phyloP scores from a whole-genome alignment of 2,329 filamentous ascomycete species.

The Zopfia rhizophila region DNA sequence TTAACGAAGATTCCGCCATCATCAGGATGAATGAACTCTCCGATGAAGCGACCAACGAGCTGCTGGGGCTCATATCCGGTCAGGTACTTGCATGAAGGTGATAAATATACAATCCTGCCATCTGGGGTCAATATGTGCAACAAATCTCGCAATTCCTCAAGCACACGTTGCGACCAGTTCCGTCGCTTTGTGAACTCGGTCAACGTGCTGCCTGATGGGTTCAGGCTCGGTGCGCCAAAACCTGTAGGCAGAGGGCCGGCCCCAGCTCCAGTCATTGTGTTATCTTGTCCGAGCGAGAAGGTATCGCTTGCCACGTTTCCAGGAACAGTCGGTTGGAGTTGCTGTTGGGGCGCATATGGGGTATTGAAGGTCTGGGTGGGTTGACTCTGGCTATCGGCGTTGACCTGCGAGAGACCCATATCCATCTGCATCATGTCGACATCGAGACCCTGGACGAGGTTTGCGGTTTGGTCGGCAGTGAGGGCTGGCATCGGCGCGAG shows the following conservation, averaged over 20 bases:
- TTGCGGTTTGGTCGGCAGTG: conserved; percentile 42
- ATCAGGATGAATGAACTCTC: conserved; percentile 85
- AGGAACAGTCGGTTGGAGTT: conserved; percentile 33
- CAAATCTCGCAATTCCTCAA: conserved; percentile 90
- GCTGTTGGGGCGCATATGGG: conserved; percentile 34
- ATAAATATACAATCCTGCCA: conserved; percentile 86
- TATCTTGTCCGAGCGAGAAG: conserved; percentile 34
- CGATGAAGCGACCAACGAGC: conserved; percentile 78
- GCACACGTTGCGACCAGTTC: conserved; percentile 88
- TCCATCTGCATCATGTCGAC: conserved; percentile 58
- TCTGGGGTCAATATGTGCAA: conserved; percentile 87
- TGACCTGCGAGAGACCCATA: conserved; percentile 32
- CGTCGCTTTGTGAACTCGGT: conserved; percentile 73
- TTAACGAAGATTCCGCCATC: conserved; percentile 84
- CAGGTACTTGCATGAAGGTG: conserved; percentile 77
- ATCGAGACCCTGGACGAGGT: conserved; percentile 55
- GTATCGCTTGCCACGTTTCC: conserved; percentile 36
- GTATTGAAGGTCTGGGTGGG: conserved; percentile 29
- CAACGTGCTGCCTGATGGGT: conserved; percentile 63
- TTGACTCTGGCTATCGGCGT: conserved; percentile 29
- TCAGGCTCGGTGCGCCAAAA: conserved; percentile 59
- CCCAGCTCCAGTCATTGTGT: conserved; percentile 57
- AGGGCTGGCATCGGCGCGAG: conserved; percentile 33
- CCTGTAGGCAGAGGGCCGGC: conserved; percentile 67
- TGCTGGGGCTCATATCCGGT: conserved; percentile 80